Conservation (phyloP, 805 yeast genomes). For the Metschnikowia lochheadii region DNA sequence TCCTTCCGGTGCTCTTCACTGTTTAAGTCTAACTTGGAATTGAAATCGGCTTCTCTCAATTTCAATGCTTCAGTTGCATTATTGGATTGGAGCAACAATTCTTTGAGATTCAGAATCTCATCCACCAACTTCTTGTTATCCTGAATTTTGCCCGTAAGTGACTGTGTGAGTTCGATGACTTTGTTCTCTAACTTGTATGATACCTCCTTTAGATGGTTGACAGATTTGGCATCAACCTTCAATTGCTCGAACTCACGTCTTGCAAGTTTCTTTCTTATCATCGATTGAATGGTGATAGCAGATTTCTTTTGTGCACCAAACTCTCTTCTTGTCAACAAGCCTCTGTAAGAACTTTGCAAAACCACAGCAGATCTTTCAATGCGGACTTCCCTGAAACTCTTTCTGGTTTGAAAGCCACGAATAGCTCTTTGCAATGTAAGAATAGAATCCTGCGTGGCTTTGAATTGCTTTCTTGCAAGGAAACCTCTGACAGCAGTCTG, state of each 20-base stretch:
- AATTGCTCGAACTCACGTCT: conserved; percentile 55
- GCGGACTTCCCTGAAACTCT: conserved; percentile 44
- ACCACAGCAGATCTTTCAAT: conserved; percentile 60
- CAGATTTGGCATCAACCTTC: conserved; percentile 88
- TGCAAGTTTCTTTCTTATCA: conserved; percentile 75
- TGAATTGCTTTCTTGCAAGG: conserved; percentile 40
- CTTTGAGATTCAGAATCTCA: conserved; percentile 50
- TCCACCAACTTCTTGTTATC: conserved; percentile 71
- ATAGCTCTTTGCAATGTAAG: conserved; percentile 43
- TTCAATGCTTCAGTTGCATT: conserved; percentile 51
- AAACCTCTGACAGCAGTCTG: conserved; percentile 66
- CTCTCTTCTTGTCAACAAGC: conserved; percentile 55
- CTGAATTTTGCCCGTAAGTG: conserved; percentile 69
- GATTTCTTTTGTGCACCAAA: conserved; percentile 47
- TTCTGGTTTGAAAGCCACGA: conserved; percentile 54
- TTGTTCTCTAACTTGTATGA: conserved; percentile 93
- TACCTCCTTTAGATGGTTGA: conserved; percentile 83
- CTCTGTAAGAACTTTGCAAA: conserved; percentile 73
- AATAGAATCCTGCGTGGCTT: conserved; percentile 34
- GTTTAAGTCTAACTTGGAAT: conserved; percentile 42
- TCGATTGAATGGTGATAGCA: conserved; percentile 70
- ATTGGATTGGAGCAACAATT: conserved; percentile 49
- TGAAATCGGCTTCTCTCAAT: conserved; percentile 51
- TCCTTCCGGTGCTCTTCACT: conserved; percentile 46
- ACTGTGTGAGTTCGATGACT: conserved; percentile 92